These are phyloP conservation scores for Candida buenavistaensis DNA, from an alignment of 1,139 yeast species.

Conservation along the genomic window DNA sequence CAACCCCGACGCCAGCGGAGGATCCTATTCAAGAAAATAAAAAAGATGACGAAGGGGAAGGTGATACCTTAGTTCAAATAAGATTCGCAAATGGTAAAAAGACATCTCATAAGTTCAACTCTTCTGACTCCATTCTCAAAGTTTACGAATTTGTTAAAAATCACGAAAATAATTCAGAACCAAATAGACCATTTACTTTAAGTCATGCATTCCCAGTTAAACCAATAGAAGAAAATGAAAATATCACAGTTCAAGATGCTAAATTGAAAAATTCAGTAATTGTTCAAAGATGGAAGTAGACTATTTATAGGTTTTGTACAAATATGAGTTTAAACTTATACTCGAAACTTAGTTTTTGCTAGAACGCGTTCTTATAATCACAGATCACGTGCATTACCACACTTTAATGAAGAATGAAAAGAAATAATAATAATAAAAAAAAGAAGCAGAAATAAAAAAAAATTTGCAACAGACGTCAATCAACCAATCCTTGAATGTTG, in stretches of 20 bases:
- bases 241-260: slow-evolving; percentile 65
- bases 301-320: slow-evolving; percentile 1
- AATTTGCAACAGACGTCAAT: slow-evolving; percentile 8
- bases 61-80: slow-evolving; percentile 79
- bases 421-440: slow-evolving; percentile 1
- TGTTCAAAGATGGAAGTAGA: slow-evolving; percentile 72
- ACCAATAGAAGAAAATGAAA: slow-evolving; percentile 57
- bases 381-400: no score
- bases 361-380: no score
- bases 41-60: slow-evolving; percentile 38
- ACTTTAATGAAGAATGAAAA: neutral
- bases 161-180: slow-evolving; percentile 44
- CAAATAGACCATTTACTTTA: slow-evolving; percentile 58
- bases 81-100: slow-evolving; percentile 83
- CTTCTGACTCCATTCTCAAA: slow-evolving; percentile 63
- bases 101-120: slow-evolving; percentile 61
- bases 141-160: slow-evolving; percentile 68
- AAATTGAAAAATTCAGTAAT: slow-evolving; percentile 83
- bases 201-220: slow-evolving; percentile 85
- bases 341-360: no score
- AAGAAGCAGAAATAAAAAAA: slow-evolving; percentile 2
- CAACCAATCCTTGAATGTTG: no score
- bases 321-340: no score
- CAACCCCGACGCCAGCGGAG: slow-evolving; percentile 19
- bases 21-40: neutral